phyloP scores from a whole-genome alignment of 2,329 filamentous ascomycete genomes.

The Leptosphaerulina australis region DNA sequence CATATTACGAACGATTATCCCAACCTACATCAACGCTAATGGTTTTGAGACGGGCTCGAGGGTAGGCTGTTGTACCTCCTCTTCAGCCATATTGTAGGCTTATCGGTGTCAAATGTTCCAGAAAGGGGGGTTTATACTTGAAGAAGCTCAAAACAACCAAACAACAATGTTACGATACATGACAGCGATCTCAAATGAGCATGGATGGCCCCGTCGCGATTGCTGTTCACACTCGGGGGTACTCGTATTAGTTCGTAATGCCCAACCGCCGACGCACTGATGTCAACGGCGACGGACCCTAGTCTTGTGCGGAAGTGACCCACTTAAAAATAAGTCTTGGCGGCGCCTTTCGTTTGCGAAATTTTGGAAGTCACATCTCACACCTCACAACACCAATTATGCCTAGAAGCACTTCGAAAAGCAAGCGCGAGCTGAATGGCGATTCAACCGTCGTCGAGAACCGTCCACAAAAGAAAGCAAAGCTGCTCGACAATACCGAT shows the following conservation, averaged over 20 bases:
- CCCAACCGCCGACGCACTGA: conserved; percentile 21
- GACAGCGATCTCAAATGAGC: conserved; percentile 5
- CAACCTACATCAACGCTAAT: conserved; percentile 50
- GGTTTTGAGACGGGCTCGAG: conserved; percentile 50
- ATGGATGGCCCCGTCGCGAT: conserved; percentile 15
- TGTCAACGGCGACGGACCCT: conserved; percentile 23
- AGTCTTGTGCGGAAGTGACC: conserved; percentile 4
- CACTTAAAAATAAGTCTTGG: conserved; percentile 29
- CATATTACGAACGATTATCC: background rate
- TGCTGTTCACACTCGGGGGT: conserved; percentile 16
- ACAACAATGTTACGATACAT: conserved; percentile 32
- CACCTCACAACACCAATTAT: conserved; percentile 21
- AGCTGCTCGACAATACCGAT: conserved; percentile 48
- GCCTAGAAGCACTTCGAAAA: conserved; percentile 34
- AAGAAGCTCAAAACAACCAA: conserved; percentile 16
- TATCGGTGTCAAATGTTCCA: background rate
- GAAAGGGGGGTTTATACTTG: conserved; percentile 17
- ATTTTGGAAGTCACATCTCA: conserved; percentile 28
- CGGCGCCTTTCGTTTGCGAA: conserved; percentile 21
- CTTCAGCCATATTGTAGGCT: conserved; percentile 43
- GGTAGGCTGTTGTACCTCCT: conserved; percentile 37
- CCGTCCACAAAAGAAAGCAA: conserved; percentile 44
- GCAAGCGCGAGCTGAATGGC: conserved; percentile 34
- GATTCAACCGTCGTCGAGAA: conserved; percentile 25
- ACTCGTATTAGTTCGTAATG: conserved; percentile 24